Conservation (phyloP, 1,139 yeast genomes). For the Magnusiomyces magnusii region DNA sequence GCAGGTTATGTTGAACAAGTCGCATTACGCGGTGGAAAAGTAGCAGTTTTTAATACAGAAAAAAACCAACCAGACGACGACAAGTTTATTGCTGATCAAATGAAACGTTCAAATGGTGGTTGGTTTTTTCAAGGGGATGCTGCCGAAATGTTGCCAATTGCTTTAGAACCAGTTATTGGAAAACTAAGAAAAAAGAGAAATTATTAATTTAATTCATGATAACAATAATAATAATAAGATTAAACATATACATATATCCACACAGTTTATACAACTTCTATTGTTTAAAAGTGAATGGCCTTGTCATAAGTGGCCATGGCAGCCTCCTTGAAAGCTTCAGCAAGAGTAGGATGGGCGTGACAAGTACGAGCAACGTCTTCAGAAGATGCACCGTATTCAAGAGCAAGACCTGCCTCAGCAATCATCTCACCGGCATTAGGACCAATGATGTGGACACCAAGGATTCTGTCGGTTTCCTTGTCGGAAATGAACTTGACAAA, state of each 20-base stretch:
- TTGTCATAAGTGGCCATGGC: slow-evolving; percentile 88
- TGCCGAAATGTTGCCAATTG: slow-evolving; percentile 57
- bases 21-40: slow-evolving; percentile 62
- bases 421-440: slow-evolving; percentile 99
- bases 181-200: slow-evolving; percentile 10
- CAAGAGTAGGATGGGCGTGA: slow-evolving; percentile 97
- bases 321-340: slow-evolving; percentile 99
- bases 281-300: slow-evolving; percentile 65
- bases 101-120: slow-evolving; percentile 34
- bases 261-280: too few relatives aligned
- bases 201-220: too few relatives aligned
- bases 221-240: too few relatives aligned
- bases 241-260: neutral
- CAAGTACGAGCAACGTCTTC: slow-evolving; percentile 97
- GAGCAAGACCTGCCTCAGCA: slow-evolving; percentile 95
- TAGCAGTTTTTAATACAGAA: slow-evolving; percentile 76
- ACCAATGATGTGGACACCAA: slow-evolving; percentile 97
- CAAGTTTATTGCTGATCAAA: neutral
- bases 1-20: slow-evolving; percentile 83
- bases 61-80: slow-evolving; percentile 40
- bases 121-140: slow-evolving; percentile 86
- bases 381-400: slow-evolving; percentile 98
- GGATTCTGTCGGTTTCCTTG: slow-evolving; percentile 92
- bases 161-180: slow-evolving; percentile 46
- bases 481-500: slow-evolving; percentile 94